Evolutionary conservation across 2,329 filamentous ascomycete genomes (phyloP).

Genomic region (Aspergillus floridensis): DNA sequence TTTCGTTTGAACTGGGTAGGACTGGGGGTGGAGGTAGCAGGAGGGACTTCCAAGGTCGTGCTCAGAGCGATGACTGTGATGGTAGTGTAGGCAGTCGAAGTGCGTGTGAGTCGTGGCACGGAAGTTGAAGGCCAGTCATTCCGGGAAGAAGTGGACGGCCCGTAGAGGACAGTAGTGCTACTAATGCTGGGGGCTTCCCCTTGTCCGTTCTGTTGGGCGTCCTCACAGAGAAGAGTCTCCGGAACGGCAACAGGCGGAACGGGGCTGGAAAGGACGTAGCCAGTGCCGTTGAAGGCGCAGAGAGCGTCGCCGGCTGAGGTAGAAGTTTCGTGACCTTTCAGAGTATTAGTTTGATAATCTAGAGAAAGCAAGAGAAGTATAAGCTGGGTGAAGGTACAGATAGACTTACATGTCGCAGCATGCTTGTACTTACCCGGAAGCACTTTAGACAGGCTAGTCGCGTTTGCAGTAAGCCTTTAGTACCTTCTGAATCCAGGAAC

Average conservation of each 20-base stretch:
- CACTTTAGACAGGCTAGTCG: conserved; percentile 14
- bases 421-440: conserved; percentile 15
- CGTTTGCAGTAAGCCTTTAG: background rate
- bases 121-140: no score
- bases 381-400: no score
- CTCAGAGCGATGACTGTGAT: background rate
- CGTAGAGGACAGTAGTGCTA: no score
- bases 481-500: no score
- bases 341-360: background rate
- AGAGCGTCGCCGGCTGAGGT: conserved; percentile 19
- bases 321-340: conserved; percentile 18
- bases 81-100: no score
- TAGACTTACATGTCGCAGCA: conserved; percentile 18
- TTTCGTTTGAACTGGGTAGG: background rate
- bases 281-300: conserved; percentile 29
- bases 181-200: no score
- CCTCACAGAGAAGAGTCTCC: conserved; percentile 16
- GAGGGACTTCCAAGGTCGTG: background rate
- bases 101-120: no score
- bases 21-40: background rate
- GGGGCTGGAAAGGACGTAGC: conserved; percentile 14
- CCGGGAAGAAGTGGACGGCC: no score
- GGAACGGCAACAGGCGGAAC: conserved; percentile 5
- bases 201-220: background rate
- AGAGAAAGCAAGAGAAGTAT: background rate